A percentile compares a stretch with the other conserved stretches of the same genome.
phyloP scores from a whole-genome alignment of 768 basidiomycete species.

The Neoboletus brunneissimus region DNA sequence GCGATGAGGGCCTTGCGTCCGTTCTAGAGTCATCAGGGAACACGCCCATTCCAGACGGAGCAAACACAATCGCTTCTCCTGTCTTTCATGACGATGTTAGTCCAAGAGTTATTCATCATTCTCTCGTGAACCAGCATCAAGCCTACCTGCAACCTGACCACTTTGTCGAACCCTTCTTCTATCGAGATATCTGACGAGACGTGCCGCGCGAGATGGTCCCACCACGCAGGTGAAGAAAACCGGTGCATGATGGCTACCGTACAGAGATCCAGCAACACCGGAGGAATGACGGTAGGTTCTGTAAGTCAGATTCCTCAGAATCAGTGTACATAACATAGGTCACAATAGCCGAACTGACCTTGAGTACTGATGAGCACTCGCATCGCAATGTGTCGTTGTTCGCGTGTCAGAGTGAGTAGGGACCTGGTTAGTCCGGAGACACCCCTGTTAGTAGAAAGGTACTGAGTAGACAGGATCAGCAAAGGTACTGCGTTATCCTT shows the following conservation, averaged over 20 bases:
- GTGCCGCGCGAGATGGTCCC: slow-evolving; percentile 60
- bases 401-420: slow-evolving; percentile 54
- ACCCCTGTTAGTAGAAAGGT: slow-evolving; percentile 45
- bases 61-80: slow-evolving; percentile 62
- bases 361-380: slow-evolving; percentile 73
- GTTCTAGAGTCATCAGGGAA: slow-evolving; percentile 24
- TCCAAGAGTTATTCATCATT: background rate
- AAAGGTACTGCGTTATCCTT: background rate
- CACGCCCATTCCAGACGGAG: slow-evolving; percentile 53
- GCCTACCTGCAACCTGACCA: slow-evolving; percentile 59
- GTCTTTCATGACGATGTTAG: slow-evolving; percentile 40
- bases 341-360: slow-evolving; percentile 36
- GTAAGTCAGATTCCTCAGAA: background rate
- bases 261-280: slow-evolving; percentile 61
- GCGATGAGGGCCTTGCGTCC: background rate
- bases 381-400: slow-evolving; percentile 68
- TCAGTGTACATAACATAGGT: background rate
- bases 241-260: slow-evolving; percentile 59
- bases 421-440: slow-evolving; percentile 53
- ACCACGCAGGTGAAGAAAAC: slow-evolving; percentile 72
- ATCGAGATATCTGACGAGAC: slow-evolving; percentile 56
- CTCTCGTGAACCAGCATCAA: background rate
- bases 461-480: slow-evolving; percentile 35
- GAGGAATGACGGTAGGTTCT: slow-evolving; percentile 70
- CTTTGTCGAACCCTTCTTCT: slow-evolving; percentile 56